Base-by-base conservation (phyloP, 192 early-diverging fungal genomes). In the Mortierella claussenii region DNA sequence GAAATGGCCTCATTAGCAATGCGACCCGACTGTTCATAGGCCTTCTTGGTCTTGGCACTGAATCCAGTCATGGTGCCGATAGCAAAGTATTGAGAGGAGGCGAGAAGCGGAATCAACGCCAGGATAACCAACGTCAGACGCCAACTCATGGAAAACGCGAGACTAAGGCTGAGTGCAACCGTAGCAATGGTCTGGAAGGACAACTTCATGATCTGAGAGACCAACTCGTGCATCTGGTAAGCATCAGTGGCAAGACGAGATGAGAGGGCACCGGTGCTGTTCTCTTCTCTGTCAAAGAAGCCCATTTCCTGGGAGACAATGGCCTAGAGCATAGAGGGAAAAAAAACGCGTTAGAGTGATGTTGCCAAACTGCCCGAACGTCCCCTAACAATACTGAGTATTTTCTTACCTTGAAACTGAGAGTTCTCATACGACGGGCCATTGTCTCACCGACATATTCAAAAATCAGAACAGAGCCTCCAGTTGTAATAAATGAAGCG, bases 261-360 rank as follows among this genome's bases (percentile, higher is more conserved):
- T 18, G 93, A 86, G 24, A 96, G 84, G 55, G 93, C 93, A 37
- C 93, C 93, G 1, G 89, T 90, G 59, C 87, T 81, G 68, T 92
- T 92, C 60, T 83, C 81, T 57, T 87, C 85, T 13, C 71, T 47
- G 76, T 97, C 96, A 78, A 96, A 97, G 82, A 89, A 97, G 3
- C 80, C 91, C 61, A 95, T 93, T 28, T 96, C 92, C 76, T 97
- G 96, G n/a, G 85, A 81, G 52, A 96, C 63, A 55, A 97, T 90
- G 20, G 90, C 81, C 54, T 74, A 51, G 5, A 34, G 0, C 13
- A 23, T 45, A 4, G 1, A 40, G 1, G 18, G 21, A 21, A 43
- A 27, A 9, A 52, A 48, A 21, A 50, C 3, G 30, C 13, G 30
- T 33, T 6, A 4, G 47, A 49, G 24, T 4, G 5, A 49, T 49